Evolutionary conservation across 2,329 filamentous ascomycete genomes (phyloP).

Genomic region (Knufia petricola): DNA sequence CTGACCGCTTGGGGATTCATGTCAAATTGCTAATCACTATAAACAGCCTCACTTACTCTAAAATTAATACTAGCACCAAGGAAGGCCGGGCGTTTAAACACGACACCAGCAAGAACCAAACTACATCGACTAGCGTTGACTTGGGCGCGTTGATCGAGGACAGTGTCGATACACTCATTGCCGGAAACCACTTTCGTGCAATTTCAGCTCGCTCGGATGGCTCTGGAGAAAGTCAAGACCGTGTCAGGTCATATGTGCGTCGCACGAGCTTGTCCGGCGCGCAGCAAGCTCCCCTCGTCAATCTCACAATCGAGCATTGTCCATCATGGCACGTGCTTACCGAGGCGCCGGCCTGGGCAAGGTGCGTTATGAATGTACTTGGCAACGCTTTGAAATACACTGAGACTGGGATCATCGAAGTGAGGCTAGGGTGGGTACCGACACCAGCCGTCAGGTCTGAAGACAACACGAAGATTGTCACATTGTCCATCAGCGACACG

Average conservation of each 20-base stretch:
- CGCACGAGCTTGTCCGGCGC: background rate
- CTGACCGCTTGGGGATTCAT: too few species aligned
- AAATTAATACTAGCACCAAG: conserved; percentile 27
- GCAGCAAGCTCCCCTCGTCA: conserved; percentile 18
- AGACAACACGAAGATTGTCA: conserved; percentile 17
- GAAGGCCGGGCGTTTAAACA: conserved; percentile 9
- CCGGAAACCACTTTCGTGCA: conserved; percentile 9
- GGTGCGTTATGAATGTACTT: conserved; percentile 31
- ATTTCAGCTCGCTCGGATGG: background rate
- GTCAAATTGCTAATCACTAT: background rate
- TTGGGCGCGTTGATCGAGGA: conserved; percentile 12
- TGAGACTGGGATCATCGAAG: conserved; percentile 26
- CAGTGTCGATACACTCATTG: conserved; percentile 16
- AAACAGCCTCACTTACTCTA: conserved; percentile 26
- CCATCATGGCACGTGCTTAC: conserved; percentile 24
- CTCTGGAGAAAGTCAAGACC: background rate
- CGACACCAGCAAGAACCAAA: conserved; percentile 11
- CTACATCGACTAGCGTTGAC: conserved; percentile 1
- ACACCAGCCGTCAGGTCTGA: conserved; percentile 6
- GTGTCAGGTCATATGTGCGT: background rate
- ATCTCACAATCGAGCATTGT: conserved; percentile 18
- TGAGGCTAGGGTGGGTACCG: conserved; percentile 22
- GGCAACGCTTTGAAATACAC: conserved; percentile 33
- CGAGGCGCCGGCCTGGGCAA: conserved; percentile 23
- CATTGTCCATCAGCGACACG: conserved; percentile 48